Percentiles rank a stretch among this genome's conserved stretches.
Conservation (phyloP, 768 basidiomycete species). For the Boletus bicolor region DNA sequence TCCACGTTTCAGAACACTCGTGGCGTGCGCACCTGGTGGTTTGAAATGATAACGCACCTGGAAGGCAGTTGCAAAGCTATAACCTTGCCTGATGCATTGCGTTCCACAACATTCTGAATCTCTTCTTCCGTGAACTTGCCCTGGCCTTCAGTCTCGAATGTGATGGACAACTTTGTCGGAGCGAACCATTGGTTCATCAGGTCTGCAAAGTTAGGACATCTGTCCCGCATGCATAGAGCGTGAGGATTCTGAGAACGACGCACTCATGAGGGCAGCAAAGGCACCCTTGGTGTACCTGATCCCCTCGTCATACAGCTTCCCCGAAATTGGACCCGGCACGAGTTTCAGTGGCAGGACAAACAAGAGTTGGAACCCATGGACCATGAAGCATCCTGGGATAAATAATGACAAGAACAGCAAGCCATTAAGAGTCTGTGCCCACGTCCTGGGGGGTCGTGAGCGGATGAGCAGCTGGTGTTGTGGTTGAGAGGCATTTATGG, state of each 20-base stretch:
- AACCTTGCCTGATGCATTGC: slow-evolving; percentile 54
- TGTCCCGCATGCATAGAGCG: neutral
- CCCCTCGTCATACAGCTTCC: slow-evolving; percentile 59
- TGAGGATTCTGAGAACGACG: slow-evolving; percentile 26
- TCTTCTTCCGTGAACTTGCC: slow-evolving; percentile 63
- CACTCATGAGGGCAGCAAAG: slow-evolving; percentile 73
- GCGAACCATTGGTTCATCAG: slow-evolving; percentile 81
- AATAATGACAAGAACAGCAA: slow-evolving; percentile 57
- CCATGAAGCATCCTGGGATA: slow-evolving; percentile 60
- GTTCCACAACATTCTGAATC: slow-evolving; percentile 53
- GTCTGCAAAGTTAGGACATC: slow-evolving; percentile 41
- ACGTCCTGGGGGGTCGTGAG: slow-evolving; percentile 51
- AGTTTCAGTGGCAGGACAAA: slow-evolving; percentile 65
- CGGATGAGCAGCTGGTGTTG: slow-evolving; percentile 50
- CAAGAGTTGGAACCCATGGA: slow-evolving; percentile 71
- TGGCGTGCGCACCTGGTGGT: slow-evolving; percentile 72
- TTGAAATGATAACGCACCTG: slow-evolving; percentile 82
- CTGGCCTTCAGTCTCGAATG: slow-evolving; percentile 67
- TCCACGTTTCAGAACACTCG: neutral
- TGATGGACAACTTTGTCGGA: slow-evolving; percentile 67
- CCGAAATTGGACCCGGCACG: slow-evolving; percentile 56
- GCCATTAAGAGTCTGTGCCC: slow-evolving; percentile 48
- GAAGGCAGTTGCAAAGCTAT: slow-evolving; percentile 66
- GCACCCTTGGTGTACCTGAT: slow-evolving; percentile 81
- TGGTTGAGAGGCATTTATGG: slow-evolving; percentile 9